Evolutionary conservation across 306 rosid genomes (phyloP), one percentile per base, ranked within the genome.

Genomic region (Cucurbita moschata): DNA sequence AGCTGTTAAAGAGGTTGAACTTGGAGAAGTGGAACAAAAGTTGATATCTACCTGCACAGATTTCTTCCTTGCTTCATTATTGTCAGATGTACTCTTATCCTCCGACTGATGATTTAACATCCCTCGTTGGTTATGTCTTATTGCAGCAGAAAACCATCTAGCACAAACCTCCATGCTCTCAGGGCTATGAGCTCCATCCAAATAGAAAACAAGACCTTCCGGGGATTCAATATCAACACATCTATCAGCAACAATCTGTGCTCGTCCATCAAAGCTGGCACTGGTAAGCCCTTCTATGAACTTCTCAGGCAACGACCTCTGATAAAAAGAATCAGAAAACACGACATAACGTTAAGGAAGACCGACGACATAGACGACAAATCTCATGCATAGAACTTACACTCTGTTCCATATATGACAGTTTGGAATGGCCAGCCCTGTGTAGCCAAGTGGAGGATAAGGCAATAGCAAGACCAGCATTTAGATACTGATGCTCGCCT

Each of bases 151-250:
- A 84, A 94, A 94, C 98, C 98, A 94, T 74, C 76, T 86, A 16
- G 89, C 96, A 79, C 98, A 89, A 49, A 83, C 81, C 83, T 89
- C 96, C 90, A 94, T 76, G 81, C 97, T 94, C 87, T 94, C 96
- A 43, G 97, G 97, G 80, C 97, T 94, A 83, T 94, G 98, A 61
- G 98, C 98, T 75, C 97, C 98, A 75, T 94, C 98, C 83, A 94
- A 72, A 83, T 82, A 90, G 85, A 94, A 94, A 52, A 85, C 82
- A 64, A 90, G 89, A 68, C 86, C 88, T 76, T 85, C 85, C 44
- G 85, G 77, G 68, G 53, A 77, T 78, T 85, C 89, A 49, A 43
- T 79, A 82, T 77, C 74, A 73, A 72, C 23, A 63, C 37, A 78
- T 83, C 47, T 79, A 78, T 93, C 97, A 56, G 85, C 80, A 67